These are phyloP conservation scores for Citrus cavaleriei DNA, from an alignment of 345 rosid species.

Conservation along the genomic window DNA sequence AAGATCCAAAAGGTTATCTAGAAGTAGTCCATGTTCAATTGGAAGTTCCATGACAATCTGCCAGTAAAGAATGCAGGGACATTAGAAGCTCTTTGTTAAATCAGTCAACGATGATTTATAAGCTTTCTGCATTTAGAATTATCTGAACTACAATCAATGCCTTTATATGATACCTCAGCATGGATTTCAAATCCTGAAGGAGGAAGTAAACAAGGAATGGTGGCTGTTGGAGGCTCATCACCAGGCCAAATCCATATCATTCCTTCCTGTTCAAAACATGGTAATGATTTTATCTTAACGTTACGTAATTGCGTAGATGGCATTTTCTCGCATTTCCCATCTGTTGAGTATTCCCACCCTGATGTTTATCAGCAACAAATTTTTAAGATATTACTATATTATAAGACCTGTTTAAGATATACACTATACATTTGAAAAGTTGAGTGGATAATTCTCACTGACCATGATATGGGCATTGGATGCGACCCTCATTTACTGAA, in stretches of 20 bases:
- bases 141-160: background rate
- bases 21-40: constrained; percentile 92
- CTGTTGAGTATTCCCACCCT: constrained; percentile 98
- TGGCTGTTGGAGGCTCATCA: constrained; percentile 67
- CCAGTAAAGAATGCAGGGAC: constrained; percentile 10
- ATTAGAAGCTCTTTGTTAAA: background rate
- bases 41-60: constrained; percentile 99
- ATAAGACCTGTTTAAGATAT: background rate
- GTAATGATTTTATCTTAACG: constrained; percentile 72
- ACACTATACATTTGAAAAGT: background rate
- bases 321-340: constrained; percentile 94
- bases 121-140: background rate
- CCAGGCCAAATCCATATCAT: constrained; percentile 99
- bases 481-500: constrained; percentile 84
- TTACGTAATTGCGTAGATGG: constrained; percentile 74
- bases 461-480: constrained; percentile 98
- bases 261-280: constrained; percentile 93
- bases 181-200: constrained; percentile 89
- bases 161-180: constrained; percentile 65
- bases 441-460: constrained; percentile 29
- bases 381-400: background rate
- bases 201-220: constrained; percentile 70
- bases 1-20: constrained; percentile 94
- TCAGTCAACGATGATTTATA: background rate
- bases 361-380: constrained; percentile 16